These are phyloP conservation scores for Pistacia integerrima DNA, from an alignment of 345 rosid genomes.

Conservation along the genomic window DNA sequence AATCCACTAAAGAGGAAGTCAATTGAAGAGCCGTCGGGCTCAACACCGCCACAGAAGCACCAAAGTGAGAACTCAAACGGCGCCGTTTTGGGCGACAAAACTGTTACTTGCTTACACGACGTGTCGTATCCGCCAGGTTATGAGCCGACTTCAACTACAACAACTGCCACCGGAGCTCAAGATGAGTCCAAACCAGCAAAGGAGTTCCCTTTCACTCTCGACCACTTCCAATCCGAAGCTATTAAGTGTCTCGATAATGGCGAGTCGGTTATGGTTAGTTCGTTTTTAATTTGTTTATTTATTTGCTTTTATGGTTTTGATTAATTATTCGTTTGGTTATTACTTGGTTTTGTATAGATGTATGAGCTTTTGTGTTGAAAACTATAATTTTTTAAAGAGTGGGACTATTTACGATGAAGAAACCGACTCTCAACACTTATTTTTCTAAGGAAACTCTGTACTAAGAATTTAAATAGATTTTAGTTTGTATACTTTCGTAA, in stretches of 20 bases:
- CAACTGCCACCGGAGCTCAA: not conserved
- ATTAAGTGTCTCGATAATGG: slow-evolving; percentile 85
- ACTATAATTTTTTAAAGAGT: not conserved
- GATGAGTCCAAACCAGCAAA: slow-evolving; percentile 63
- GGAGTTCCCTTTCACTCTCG: slow-evolving; percentile 89
- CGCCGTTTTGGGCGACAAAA: not conserved
- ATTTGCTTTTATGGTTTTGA: not conserved
- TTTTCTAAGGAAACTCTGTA: too few species aligned
- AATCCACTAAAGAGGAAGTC: slow-evolving; percentile 12
- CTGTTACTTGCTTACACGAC: slow-evolving; percentile 14
- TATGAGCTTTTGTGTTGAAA: not conserved
- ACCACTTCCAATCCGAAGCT: slow-evolving; percentile 95
- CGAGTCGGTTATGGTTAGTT: slow-evolving; percentile 84
- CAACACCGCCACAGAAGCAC: slow-evolving; percentile 7
- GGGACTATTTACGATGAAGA: too few species aligned
- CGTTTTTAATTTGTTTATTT: not conserved
- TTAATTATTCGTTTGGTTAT: not conserved
- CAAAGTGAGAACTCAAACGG: not conserved
- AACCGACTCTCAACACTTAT: too few species aligned
- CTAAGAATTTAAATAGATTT: too few species aligned
- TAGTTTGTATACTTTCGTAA: too few species aligned
- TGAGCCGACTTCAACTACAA: not conserved
- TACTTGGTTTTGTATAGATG: not conserved
- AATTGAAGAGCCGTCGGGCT: slow-evolving; percentile 4
- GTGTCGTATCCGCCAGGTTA: slow-evolving; percentile 20